phyloP scores from a whole-genome alignment of 2,329 filamentous ascomycete species.

The Tolypocladium amazonense region DNA sequence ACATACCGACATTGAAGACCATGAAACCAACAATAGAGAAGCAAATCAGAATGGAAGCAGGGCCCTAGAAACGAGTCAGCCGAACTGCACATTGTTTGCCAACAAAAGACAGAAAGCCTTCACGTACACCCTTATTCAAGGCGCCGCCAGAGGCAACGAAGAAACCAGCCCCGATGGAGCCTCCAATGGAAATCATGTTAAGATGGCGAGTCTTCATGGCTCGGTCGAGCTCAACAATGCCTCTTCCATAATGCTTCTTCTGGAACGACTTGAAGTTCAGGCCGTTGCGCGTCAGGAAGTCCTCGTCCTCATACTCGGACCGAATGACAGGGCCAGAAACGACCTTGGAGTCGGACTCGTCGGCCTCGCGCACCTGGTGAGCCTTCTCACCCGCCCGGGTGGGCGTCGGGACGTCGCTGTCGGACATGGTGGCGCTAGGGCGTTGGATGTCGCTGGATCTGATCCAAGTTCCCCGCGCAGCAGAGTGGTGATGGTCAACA shows the following conservation, averaged over 20 bases:
- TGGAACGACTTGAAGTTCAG: constrained; percentile 24
- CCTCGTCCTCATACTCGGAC: constrained; percentile 14
- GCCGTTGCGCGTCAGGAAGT: constrained; percentile 23
- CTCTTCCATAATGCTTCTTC: constrained; percentile 17
- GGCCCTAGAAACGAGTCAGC: constrained; percentile 13
- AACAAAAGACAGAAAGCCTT: neutral
- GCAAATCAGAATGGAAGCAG: constrained; percentile 33
- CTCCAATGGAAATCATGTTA: constrained; percentile 53
- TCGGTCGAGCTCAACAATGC: constrained; percentile 27
- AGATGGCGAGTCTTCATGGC: constrained; percentile 46
- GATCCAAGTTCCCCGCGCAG: neutral
- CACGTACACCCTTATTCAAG: constrained; percentile 36
- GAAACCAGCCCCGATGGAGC: constrained; percentile 52
- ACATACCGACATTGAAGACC: constrained; percentile 44
- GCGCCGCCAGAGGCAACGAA: constrained; percentile 50
- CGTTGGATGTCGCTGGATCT: neutral
- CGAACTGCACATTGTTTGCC: neutral
- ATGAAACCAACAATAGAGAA: constrained; percentile 48
- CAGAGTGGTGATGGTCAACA: neutral
- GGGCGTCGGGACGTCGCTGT: neutral
- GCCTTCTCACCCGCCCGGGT: constrained; percentile 3
- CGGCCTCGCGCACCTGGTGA: neutral
- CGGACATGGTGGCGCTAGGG: neutral
- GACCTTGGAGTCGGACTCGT: constrained; percentile 1
- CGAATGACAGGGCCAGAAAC: constrained; percentile 3